These are phyloP conservation scores for Vigna nakashimae DNA, from an alignment of 306 rosid genomes.

Conservation along the genomic window DNA sequence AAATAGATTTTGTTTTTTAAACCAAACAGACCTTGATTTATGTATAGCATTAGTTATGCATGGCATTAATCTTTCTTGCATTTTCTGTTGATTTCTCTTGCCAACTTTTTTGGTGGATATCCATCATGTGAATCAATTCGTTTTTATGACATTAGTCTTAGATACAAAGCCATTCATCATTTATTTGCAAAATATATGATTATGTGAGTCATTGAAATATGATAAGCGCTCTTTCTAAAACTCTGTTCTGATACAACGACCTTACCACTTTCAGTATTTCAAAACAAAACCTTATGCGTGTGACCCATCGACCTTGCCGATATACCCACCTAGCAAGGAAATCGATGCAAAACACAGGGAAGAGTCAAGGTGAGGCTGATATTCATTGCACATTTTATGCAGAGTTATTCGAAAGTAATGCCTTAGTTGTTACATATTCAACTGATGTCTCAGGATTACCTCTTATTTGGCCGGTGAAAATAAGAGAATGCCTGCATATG, in stretches of 20 bases:
- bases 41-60: not conserved
- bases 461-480: conserved; percentile 6
- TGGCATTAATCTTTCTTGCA: conserved; percentile 17
- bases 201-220: conserved; percentile 31
- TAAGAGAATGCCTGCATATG: conserved; percentile 27
- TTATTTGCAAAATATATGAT: conserved; percentile 3
- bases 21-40: conserved; percentile 15
- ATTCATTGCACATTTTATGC: conserved; percentile 26
- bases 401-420: conserved; percentile 28
- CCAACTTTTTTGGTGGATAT: not conserved
- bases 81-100: conserved; percentile 4
- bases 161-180: conserved; percentile 17
- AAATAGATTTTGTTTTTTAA: not conserved
- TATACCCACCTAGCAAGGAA: conserved; percentile 94
- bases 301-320: conserved; percentile 87
- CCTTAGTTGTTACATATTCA: conserved; percentile 19
- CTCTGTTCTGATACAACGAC: conserved; percentile 37
- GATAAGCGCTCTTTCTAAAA: conserved; percentile 29
- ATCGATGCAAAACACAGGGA: conserved; percentile 88
- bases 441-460: conserved; percentile 17
- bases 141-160: conserved; percentile 9
- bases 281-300: conserved; percentile 83
- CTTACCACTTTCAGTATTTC: conserved; percentile 72
- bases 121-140: not conserved
- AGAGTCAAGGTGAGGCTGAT: conserved; percentile 76